Percentiles rank a stretch among this genome's conserved stretches.
Conservation (phyloP, 1,284 basidiomycete genomes). For the Rugosomyces carneus region DNA sequence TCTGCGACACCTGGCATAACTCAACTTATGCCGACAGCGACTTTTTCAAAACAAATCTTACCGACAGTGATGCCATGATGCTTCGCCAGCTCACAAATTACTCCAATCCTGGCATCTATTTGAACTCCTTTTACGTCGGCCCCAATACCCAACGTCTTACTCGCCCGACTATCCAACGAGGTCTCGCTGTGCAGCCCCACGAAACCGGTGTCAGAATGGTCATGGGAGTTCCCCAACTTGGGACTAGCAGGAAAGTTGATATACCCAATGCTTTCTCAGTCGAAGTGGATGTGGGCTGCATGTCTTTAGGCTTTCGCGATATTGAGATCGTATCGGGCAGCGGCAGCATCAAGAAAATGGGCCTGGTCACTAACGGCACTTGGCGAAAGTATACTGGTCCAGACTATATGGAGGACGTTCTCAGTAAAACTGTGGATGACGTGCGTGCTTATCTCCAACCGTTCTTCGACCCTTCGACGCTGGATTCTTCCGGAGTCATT, state of each 20-base stretch:
- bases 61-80: slow-evolving; percentile 10
- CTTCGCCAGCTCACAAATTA: slow-evolving; percentile 1
- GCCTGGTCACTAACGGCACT: not conserved
- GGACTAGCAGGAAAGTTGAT: slow-evolving; percentile 2
- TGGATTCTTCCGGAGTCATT: slow-evolving; percentile 2
- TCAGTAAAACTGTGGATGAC: slow-evolving; percentile 11
- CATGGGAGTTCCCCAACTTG: slow-evolving; percentile 9
- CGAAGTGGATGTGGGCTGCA: slow-evolving; percentile 12
- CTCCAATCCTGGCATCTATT: not conserved
- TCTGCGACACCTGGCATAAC: slow-evolving; percentile 7
- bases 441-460: slow-evolving; percentile 7
- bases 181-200: slow-evolving; percentile 6
- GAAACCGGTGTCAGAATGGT: slow-evolving; percentile 4
- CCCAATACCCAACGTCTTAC: slow-evolving; percentile 2
- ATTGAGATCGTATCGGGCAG: not conserved
- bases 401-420: slow-evolving; percentile 11
- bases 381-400: slow-evolving; percentile 13
- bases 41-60: slow-evolving; percentile 6
- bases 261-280: slow-evolving; percentile 5
- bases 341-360: not conserved
- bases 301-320: slow-evolving; percentile 6
- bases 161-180: slow-evolving; percentile 1
- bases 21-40: slow-evolving; percentile 5
- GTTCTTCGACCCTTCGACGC: slow-evolving; percentile 8
- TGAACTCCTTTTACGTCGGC: slow-evolving; percentile 5